Percentiles rank a stretch among this genome's conserved stretches.
Conservation (phyloP, 352 stramenopile species). For the Paralagenidium karlingii region DNA sequence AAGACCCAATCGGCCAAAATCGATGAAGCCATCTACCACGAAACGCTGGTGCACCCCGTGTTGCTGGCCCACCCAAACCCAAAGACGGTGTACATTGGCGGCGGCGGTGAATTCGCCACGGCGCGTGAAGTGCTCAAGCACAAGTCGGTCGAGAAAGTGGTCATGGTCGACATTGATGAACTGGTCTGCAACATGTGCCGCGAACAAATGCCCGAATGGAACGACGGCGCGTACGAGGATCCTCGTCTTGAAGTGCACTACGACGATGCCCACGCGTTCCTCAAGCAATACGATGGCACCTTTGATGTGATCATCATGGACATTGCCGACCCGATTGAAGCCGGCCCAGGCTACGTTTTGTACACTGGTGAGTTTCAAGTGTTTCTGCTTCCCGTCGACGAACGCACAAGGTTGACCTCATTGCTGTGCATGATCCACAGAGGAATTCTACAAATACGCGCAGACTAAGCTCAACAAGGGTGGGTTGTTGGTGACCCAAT, state of each 20-base stretch:
- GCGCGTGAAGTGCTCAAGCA: constrained; percentile 88
- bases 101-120: constrained; percentile 89
- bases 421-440: constrained; percentile 53
- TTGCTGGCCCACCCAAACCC: constrained; percentile 81
- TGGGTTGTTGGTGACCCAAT: constrained; percentile 90
- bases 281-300: constrained; percentile 69
- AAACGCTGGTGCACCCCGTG: constrained; percentile 89
- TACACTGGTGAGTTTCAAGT: constrained; percentile 67
- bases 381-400: too few species aligned
- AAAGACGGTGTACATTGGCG: constrained; percentile 89
- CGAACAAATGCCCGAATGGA: constrained; percentile 90
- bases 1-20: constrained; percentile 90
- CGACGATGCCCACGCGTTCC: constrained; percentile 83
- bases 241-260: constrained; percentile 86
- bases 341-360: constrained; percentile 84
- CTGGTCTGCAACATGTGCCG: constrained; percentile 88
- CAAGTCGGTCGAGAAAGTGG: constrained; percentile 86
- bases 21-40: constrained; percentile 94
- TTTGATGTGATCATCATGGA: constrained; percentile 96
- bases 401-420: too few species aligned
- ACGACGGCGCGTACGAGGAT: constrained; percentile 81
- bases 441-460: constrained; percentile 92
- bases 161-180: constrained; percentile 95
- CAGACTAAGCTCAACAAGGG: constrained; percentile 70
- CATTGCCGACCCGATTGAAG: constrained; percentile 90